These are phyloP conservation scores for Paragyromitra xinjiangensis DNA, from an alignment of 495 filamentous ascomycete genomes.

Conservation along the genomic window DNA sequence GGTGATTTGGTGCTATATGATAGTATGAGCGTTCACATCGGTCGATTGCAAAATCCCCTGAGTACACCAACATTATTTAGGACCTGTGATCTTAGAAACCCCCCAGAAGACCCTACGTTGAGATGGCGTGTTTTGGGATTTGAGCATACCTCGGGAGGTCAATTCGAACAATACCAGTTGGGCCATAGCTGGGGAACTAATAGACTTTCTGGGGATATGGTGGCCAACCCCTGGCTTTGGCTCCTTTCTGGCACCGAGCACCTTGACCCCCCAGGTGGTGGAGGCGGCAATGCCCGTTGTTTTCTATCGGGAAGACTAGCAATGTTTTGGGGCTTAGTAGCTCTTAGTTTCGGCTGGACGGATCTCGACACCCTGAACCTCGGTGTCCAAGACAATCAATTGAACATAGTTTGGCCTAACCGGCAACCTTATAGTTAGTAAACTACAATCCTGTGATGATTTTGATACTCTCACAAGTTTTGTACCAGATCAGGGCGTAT, in stretches of 20 bases:
- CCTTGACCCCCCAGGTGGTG: background rate
- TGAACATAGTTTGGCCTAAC: background rate
- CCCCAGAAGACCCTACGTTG: background rate
- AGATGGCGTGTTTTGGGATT: background rate
- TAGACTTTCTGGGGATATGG: background rate
- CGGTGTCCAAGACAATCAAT: background rate
- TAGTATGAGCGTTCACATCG: background rate
- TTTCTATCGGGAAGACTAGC: constrained; percentile 22
- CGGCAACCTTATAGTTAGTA: constrained; percentile 34
- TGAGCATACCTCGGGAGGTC: background rate
- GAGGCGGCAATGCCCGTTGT: too few species aligned
- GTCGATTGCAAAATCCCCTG: background rate
- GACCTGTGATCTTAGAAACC: background rate
- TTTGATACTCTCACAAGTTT: background rate
- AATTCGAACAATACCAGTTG: background rate
- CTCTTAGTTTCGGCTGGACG: constrained; percentile 18
- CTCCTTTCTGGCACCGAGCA: constrained; percentile 26
- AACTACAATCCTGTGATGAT: background rate
- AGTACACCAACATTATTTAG: background rate
- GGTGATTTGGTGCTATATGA: background rate
- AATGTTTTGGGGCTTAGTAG: constrained; percentile 36
- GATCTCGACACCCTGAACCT: constrained; percentile 7
- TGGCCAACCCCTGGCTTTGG: constrained; percentile 5
- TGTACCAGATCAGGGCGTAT: background rate
- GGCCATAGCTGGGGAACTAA: background rate